Percentiles rank a stretch among this genome's conserved stretches.
Conservation (phyloP, 352 stramenopile genomes). For the Aphanomyces astaci region DNA sequence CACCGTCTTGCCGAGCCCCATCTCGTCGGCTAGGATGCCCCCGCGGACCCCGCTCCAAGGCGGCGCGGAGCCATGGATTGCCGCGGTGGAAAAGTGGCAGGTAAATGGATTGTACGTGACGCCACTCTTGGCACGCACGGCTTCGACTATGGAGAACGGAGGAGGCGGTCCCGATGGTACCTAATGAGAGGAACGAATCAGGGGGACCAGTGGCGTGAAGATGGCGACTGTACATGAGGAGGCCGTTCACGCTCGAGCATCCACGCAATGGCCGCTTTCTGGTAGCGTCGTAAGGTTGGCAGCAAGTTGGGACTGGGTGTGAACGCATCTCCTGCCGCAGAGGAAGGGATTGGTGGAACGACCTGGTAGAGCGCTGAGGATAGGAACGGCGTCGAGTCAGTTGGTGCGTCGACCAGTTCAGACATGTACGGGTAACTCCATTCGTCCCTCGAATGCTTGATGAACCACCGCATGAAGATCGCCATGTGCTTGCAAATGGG, state of each 20-base stretch:
- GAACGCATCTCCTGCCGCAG: slow-evolving; percentile 1
- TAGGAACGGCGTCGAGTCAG: slow-evolving; percentile 18
- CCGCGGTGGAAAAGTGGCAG: neutral
- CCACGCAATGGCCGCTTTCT: slow-evolving; percentile 46
- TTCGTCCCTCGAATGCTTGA: slow-evolving; percentile 3
- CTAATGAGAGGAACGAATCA: too few species aligned
- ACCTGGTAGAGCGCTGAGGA: slow-evolving; percentile 28
- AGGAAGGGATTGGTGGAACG: slow-evolving; percentile 26
- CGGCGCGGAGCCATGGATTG: slow-evolving; percentile 16
- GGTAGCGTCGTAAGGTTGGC: slow-evolving; percentile 58
- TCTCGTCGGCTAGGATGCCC: slow-evolving; percentile 89
- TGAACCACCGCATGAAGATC: slow-evolving; percentile 12
- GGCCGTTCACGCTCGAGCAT: slow-evolving; percentile 34
- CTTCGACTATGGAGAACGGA: neutral
- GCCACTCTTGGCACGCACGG: neutral
- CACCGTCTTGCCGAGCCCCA: slow-evolving; percentile 86
- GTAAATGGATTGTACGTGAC: slow-evolving; percentile 36
- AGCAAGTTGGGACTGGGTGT: slow-evolving; percentile 32
- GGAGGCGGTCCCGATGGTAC: neutral
- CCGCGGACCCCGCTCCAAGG: slow-evolving; percentile 43
- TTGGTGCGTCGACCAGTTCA: slow-evolving; percentile 36
- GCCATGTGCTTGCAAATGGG: slow-evolving; percentile 11
- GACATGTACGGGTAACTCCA: slow-evolving; percentile 43
- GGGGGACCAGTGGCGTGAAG: neutral
- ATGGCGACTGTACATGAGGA: slow-evolving; percentile 20